Evolutionary conservation across 768 basidiomycete species (phyloP).

Genomic region (Cyclocybe aegerita): DNA sequence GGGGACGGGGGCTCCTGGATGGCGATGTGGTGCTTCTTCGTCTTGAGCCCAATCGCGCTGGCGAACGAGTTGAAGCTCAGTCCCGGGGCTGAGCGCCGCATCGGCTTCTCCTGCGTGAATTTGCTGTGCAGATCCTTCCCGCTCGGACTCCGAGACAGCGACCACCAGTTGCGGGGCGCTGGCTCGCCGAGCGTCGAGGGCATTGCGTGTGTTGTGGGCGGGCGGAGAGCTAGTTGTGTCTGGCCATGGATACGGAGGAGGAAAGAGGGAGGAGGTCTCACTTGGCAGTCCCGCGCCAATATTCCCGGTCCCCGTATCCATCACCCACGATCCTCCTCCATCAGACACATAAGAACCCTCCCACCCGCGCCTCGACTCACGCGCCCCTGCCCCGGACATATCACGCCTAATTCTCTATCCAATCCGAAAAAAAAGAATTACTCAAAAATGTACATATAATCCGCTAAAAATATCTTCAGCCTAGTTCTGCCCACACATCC

Average conservation of each 20-base stretch:
- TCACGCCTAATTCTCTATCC: background rate
- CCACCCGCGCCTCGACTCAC: no score
- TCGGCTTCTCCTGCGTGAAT: constrained; percentile 27
- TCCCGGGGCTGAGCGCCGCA: constrained; percentile 19
- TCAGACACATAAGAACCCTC: background rate
- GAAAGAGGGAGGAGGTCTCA: constrained; percentile 17
- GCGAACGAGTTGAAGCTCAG: constrained; percentile 54
- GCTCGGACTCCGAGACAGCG: constrained; percentile 31
- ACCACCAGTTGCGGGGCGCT: constrained; percentile 44
- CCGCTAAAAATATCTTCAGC: constrained; percentile 29
- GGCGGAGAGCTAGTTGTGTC: background rate
- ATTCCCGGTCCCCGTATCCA: no score
- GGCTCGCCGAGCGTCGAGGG: constrained; percentile 30
- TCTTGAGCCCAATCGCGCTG: constrained; percentile 61
- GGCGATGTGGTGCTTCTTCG: constrained; percentile 55
- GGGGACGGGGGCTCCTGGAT: constrained; percentile 48
- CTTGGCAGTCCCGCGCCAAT: no score
- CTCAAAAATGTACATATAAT: background rate
- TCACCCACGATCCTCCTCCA: background rate
- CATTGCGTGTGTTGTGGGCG: background rate
- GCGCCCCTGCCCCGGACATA: no score
- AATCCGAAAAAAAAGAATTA: no score
- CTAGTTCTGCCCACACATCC: constrained; percentile 73
- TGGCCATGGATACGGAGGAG: constrained; percentile 12
- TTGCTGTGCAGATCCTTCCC: constrained; percentile 29